These are phyloP conservation scores for Saccharomycopsis javanensis DNA, from an alignment of 805 yeast genomes.

Conservation along the genomic window DNA sequence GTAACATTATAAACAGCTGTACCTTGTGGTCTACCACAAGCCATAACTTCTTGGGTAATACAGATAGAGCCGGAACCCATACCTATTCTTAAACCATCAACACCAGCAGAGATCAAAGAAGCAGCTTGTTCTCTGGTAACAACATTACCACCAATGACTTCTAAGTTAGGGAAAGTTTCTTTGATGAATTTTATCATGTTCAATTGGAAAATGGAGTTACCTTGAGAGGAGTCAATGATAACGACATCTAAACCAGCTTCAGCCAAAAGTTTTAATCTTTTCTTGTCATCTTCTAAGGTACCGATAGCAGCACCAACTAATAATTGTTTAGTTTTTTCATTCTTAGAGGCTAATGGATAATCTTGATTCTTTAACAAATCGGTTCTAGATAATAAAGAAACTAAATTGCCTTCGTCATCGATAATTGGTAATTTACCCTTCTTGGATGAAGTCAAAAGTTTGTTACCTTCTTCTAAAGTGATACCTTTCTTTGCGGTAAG, in stretches of 20 bases:
- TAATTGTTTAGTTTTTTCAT: constrained; percentile 86
- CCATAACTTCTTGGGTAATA: constrained; percentile 99
- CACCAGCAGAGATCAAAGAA: constrained; percentile 86
- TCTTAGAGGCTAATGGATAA: constrained; percentile 92
- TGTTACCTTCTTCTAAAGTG: constrained; percentile 77
- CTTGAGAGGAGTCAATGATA: constrained; percentile 92
- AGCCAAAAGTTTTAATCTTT: constrained; percentile 73
- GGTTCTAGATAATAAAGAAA: constrained; percentile 86
- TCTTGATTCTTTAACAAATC: constrained; percentile 93
- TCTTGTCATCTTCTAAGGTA: constrained; percentile 81
- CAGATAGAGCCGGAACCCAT: constrained; percentile 99
- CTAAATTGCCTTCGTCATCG: constrained; percentile 64
- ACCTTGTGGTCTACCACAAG: constrained; percentile 99
- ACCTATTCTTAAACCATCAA: constrained; percentile 96
- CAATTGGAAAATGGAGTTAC: constrained; percentile 91
- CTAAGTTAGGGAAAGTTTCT: constrained; percentile 61
- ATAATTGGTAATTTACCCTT: constrained; percentile 97
- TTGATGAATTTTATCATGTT: constrained; percentile 92
- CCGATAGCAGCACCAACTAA: constrained; percentile 99
- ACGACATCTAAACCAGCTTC: constrained; percentile 97
- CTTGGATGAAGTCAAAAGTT: constrained; percentile 81
- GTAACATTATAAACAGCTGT: constrained; percentile 94
- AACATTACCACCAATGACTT: constrained; percentile 96
- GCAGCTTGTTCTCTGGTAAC: constrained; percentile 99
- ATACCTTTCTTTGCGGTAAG: constrained; percentile 80